phyloP scores from a whole-genome alignment of 2,329 filamentous ascomycete species.

The Colletotrichum chrysophilum region DNA sequence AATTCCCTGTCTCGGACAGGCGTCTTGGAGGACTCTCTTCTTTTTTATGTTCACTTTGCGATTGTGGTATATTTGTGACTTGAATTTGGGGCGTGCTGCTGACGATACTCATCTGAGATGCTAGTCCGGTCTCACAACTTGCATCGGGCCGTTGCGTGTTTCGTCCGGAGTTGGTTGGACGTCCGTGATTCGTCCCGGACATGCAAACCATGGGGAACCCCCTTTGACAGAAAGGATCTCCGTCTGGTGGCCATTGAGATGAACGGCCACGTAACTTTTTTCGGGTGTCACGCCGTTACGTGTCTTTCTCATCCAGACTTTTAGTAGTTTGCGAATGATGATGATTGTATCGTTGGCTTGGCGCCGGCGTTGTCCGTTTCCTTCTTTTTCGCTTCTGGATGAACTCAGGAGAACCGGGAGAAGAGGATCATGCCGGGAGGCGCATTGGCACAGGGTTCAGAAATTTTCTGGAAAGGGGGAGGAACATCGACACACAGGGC shows the following conservation, averaged over 20 bases:
- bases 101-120: neutral
- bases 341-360: neutral
- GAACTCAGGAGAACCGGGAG: neutral
- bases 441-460: neutral
- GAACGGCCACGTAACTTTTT: neutral
- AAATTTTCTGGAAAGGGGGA: neutral
- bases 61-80: neutral
- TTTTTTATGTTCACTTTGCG: neutral
- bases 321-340: neutral
- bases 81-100: neutral
- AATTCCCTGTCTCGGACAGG: conserved; percentile 22
- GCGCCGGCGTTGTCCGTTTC: neutral
- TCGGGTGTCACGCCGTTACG: neutral
- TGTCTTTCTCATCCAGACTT: neutral
- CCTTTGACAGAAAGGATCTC: neutral
- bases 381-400: neutral
- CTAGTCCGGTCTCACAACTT: neutral
- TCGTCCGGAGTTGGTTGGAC: neutral
- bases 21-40: neutral
- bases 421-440: neutral
- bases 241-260: neutral
- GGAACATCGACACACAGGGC: neutral
- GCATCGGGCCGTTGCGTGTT: conserved; percentile 3
- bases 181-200: neutral
- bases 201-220: neutral